Conservation (phyloP, 306 rosid genomes). For the Canavalia gladiata region DNA sequence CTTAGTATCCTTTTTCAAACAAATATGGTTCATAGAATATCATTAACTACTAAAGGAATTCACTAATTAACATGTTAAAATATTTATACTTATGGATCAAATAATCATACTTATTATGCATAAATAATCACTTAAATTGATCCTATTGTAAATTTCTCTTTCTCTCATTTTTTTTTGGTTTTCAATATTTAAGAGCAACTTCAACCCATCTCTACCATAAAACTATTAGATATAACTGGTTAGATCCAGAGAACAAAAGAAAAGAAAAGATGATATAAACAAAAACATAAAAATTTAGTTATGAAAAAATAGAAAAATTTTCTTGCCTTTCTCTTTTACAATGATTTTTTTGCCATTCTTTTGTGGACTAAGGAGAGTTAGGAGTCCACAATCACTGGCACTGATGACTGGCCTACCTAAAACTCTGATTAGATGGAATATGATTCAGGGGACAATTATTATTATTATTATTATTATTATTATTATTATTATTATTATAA, state of each 20-base stretch:
- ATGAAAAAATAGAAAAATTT: neutral
- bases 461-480: too few relatives aligned
- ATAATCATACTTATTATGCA: neutral
- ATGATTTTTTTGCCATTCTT: slow-evolving; percentile 5
- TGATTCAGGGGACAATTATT: neutral
- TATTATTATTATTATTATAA: too few relatives aligned
- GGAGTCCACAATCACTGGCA: slow-evolving; percentile 28
- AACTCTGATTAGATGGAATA: neutral
- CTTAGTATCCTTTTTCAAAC: slow-evolving; percentile 14
- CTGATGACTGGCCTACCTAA: neutral
- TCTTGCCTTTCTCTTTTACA: neutral
- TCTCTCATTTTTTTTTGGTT: too few relatives aligned
- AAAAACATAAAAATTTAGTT: neutral
- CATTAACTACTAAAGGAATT: neutral
- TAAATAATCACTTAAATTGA: slow-evolving; percentile 9
- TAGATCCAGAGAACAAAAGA: neutral
- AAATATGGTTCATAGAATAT: slow-evolving; percentile 1
- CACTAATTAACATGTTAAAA: neutral
- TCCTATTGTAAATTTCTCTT: neutral
- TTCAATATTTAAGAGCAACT: neutral
- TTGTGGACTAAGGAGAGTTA: neutral
- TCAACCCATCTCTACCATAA: neutral
- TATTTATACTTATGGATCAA: neutral
- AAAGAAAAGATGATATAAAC: neutral
- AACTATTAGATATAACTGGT: neutral